Conservation (phyloP, 352 stramenopile species). For the Phytophthora macrochlamydospora region DNA sequence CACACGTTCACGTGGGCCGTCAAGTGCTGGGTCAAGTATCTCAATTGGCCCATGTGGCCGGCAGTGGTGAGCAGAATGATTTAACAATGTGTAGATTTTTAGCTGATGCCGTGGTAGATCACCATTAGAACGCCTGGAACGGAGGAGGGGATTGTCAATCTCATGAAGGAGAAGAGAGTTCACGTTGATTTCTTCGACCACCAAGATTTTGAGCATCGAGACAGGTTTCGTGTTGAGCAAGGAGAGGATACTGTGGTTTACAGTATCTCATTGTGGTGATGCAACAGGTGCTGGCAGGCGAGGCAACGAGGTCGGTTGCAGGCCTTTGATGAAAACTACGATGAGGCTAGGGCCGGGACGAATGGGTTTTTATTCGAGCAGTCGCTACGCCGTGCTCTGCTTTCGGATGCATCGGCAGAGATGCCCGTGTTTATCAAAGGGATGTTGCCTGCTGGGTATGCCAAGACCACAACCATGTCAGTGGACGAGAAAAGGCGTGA, state of each 20-base stretch:
- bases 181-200: constrained; percentile 62
- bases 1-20: constrained; percentile 9
- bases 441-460: constrained; percentile 48
- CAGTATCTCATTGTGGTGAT: background rate
- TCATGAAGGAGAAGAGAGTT: constrained; percentile 37
- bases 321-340: constrained; percentile 31
- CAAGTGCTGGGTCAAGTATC: constrained; percentile 36
- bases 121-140: constrained; percentile 58
- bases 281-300: background rate
- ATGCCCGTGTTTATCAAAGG: constrained; percentile 57
- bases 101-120: constrained; percentile 27
- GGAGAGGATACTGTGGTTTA: background rate
- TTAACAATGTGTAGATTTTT: too few relatives aligned
- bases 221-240: background rate
- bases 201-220: constrained; percentile 34
- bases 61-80: constrained; percentile 35
- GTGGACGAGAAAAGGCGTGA: constrained; percentile 37
- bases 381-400: constrained; percentile 38
- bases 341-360: constrained; percentile 35
- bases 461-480: constrained; percentile 22
- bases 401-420: constrained; percentile 49
- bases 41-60: constrained; percentile 74
- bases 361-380: constrained; percentile 46
- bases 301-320: background rate
- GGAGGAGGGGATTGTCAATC: constrained; percentile 26